Evolutionary conservation across 805 yeast genomes (phyloP).

Genomic region (Zygosaccharomyces kombuchaensis): DNA sequence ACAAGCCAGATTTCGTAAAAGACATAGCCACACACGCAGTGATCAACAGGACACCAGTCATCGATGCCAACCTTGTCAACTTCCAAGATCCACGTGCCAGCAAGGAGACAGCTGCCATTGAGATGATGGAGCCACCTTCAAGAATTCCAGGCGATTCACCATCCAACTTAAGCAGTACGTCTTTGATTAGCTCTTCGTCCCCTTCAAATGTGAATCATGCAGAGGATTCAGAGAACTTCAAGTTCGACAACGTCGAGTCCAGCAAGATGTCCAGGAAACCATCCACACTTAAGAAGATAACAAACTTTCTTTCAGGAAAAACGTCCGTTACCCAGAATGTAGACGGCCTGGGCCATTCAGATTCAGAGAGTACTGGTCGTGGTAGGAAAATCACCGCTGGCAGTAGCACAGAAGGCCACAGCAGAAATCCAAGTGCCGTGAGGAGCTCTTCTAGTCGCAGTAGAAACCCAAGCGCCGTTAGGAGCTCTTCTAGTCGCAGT

Average conservation of each 20-base stretch:
- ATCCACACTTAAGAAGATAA: conserved; percentile 17
- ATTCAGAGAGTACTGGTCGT: conserved; percentile 1
- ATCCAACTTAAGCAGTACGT: not conserved
- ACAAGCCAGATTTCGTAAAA: conserved; percentile 55
- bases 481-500: not conserved
- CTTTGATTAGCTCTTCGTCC: not conserved
- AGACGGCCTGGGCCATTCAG: conserved; percentile 1
- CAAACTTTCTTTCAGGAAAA: conserved; percentile 23
- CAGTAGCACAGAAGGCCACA: not conserved
- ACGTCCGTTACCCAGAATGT: conserved; percentile 11
- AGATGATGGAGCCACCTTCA: conserved; percentile 5
- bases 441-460: conserved; percentile 5
- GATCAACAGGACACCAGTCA: conserved; percentile 32
- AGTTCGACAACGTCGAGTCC: conserved; percentile 13
- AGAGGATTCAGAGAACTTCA: conserved; percentile 17
- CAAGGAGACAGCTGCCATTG: conserved; percentile 3
- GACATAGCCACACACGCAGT: conserved; percentile 26
- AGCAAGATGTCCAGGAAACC: conserved; percentile 17
- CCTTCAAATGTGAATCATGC: not conserved
- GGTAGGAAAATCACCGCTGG: not conserved
- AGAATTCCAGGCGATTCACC: not conserved
- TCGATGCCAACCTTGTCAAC: conserved; percentile 16
- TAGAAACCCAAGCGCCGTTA: conserved; percentile 4
- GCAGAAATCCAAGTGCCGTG: conserved; percentile 1
- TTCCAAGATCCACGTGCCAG: conserved; percentile 1